Percentiles rank a stretch among this genome's conserved stretches.
Conservation (phyloP, 2,329 filamentous ascomycete genomes). For the Aspergillus amoenus region DNA sequence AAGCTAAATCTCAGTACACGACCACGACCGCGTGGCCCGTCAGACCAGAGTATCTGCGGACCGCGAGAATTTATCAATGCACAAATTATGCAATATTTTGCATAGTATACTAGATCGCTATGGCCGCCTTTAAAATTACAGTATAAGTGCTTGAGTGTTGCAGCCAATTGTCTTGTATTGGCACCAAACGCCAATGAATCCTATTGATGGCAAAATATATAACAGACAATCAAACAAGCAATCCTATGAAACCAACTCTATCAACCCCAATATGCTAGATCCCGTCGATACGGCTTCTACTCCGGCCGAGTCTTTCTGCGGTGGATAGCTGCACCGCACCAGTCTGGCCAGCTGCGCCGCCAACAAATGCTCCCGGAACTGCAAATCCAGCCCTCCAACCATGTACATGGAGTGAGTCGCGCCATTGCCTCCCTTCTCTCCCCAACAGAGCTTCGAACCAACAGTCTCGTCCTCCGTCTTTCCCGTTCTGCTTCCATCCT, state of each 20-base stretch:
- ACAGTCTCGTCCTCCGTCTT: conserved; percentile 20
- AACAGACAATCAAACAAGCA: background rate
- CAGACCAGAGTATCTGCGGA: background rate
- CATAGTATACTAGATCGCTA: too few species aligned
- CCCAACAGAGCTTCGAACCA: conserved; percentile 16
- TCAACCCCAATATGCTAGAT: conserved; percentile 26
- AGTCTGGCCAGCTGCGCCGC: conserved; percentile 17
- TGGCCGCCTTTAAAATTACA: too few species aligned
- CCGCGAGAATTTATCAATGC: background rate
- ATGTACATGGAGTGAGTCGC: conserved; percentile 17
- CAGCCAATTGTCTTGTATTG: too few species aligned
- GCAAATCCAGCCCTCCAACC: conserved; percentile 15
- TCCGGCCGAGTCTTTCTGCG: conserved; percentile 14
- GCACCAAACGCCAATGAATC: too few species aligned
- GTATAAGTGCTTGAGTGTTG: too few species aligned
- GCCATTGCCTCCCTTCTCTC: conserved; percentile 15
- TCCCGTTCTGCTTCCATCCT: conserved; percentile 13
- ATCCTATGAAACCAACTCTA: background rate
- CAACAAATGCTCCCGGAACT: conserved; percentile 20
- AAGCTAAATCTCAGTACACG: background rate
- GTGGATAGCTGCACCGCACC: conserved; percentile 14
- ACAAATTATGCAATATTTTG: too few species aligned
- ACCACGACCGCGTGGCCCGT: background rate
- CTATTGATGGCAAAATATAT: too few species aligned
- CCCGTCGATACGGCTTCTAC: conserved; percentile 23